Percentiles rank a stretch among this genome's conserved stretches.
phyloP scores from a whole-genome alignment of 148 eudicot species.

The Cornus suecica region DNA sequence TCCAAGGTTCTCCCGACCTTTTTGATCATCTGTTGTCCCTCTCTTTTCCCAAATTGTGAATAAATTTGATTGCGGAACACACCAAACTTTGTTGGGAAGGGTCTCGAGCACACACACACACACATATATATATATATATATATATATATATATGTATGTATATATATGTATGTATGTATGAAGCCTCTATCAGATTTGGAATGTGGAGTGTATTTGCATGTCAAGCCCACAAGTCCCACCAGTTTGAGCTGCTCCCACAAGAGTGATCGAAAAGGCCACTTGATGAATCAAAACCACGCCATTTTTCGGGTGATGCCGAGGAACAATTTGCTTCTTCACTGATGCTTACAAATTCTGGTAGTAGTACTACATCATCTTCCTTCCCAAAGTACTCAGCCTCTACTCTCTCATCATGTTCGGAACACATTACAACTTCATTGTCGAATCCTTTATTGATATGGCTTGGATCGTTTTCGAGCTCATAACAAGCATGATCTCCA shows the following conservation, averaged over 20 bases:
- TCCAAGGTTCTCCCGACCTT: too few relatives aligned
- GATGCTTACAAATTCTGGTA: slow-evolving; percentile 18
- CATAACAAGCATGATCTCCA: slow-evolving; percentile 14
- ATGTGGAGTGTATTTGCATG: not conserved
- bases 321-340: slow-evolving; percentile 27
- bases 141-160: too few relatives aligned
- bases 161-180: too few relatives aligned
- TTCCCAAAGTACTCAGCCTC: slow-evolving; percentile 23
- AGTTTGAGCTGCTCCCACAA: slow-evolving; percentile 35
- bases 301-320: slow-evolving; percentile 29
- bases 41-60: too few relatives aligned
- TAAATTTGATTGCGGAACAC: too few relatives aligned
- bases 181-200: too few relatives aligned
- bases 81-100: too few relatives aligned
- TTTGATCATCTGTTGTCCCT: too few relatives aligned
- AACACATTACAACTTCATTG: slow-evolving; percentile 14
- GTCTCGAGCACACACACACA: too few relatives aligned
- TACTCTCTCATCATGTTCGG: slow-evolving; percentile 44
- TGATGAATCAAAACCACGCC: slow-evolving; percentile 40
- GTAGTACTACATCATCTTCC: slow-evolving; percentile 17
- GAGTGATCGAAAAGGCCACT: slow-evolving; percentile 36
- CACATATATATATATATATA: too few relatives aligned
- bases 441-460: slow-evolving; percentile 27
- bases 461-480: slow-evolving; percentile 22
- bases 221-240: slow-evolving; percentile 46